These are phyloP conservation scores for Phytophthora fragariaefolia DNA, from an alignment of 352 stramenopile species.

Conservation along the genomic window DNA sequence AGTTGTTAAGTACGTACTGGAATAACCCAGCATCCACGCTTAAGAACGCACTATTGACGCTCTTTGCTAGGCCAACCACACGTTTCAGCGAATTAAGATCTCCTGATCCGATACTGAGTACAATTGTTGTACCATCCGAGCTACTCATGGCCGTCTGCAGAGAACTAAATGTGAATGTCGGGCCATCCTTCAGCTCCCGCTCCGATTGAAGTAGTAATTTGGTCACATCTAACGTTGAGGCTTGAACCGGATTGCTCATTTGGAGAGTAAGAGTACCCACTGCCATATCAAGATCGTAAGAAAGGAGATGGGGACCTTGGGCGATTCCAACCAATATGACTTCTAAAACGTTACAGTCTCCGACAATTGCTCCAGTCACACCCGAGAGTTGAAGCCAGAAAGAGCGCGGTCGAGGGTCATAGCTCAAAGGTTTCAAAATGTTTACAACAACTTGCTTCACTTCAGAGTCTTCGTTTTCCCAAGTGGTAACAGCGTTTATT, in stretches of 20 bases:
- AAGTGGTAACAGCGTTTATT: conserved; percentile 27
- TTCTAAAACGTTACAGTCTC: conserved; percentile 54
- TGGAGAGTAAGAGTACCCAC: conserved; percentile 42
- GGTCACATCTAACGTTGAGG: conserved; percentile 48
- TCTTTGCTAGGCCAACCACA: conserved; percentile 37
- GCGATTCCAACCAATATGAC: conserved; percentile 48
- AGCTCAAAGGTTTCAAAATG: conserved; percentile 47
- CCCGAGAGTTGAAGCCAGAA: conserved; percentile 60
- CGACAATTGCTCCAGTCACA: conserved; percentile 52
- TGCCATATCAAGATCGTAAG: conserved; percentile 66
- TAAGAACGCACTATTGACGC: conserved; percentile 39
- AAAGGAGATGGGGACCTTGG: conserved; percentile 42
- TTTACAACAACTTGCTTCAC: conserved; percentile 51
- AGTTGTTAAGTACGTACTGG: conserved; percentile 56
- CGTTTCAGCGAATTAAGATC: conserved; percentile 65
- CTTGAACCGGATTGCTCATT: conserved; percentile 45
- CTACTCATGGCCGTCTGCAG: conserved; percentile 52
- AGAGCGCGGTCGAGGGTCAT: conserved; percentile 44
- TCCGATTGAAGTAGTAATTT: conserved; percentile 58
- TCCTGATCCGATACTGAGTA: conserved; percentile 44
- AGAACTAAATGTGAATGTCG: conserved; percentile 32
- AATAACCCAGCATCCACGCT: conserved; percentile 44
- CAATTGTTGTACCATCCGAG: conserved; percentile 44
- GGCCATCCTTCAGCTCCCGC: background rate
- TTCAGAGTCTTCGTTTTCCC: conserved; percentile 40